Evolutionary conservation across 352 stramenopile species (phyloP).

Genomic region (Pythium brassicae): DNA sequence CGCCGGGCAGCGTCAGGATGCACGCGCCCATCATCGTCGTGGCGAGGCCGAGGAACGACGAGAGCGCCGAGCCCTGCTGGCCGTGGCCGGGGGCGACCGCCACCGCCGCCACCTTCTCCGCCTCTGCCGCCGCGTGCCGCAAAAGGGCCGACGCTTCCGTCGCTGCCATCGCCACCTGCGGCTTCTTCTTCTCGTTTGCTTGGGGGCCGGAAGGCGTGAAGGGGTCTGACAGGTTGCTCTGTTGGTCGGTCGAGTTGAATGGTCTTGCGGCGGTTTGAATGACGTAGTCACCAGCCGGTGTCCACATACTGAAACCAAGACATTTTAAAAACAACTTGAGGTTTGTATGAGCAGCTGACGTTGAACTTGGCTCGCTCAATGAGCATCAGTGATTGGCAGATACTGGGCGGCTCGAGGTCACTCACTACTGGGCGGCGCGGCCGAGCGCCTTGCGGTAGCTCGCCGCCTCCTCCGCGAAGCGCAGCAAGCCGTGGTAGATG

Average conservation of each 20-base stretch:
- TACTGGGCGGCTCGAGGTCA: too few relatives aligned
- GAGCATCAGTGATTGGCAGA: too few relatives aligned
- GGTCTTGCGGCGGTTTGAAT: too few relatives aligned
- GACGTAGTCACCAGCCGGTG: too few relatives aligned
- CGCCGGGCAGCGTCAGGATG: conserved; percentile 69
- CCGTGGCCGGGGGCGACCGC: conserved; percentile 18
- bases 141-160: conserved; percentile 31
- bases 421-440: too few relatives aligned
- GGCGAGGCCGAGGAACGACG: conserved; percentile 71
- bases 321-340: too few relatives aligned
- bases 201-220: too few relatives aligned
- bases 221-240: too few relatives aligned
- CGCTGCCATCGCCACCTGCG: conserved; percentile 12
- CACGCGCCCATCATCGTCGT: conserved; percentile 84
- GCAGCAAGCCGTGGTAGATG: conserved; percentile 50
- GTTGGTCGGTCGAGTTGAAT: too few relatives aligned
- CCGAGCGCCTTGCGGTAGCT: conserved; percentile 21
- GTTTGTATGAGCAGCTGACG: too few relatives aligned
- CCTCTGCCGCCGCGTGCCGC: conserved; percentile 20
- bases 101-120: conserved; percentile 1
- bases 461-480: conserved; percentile 50
- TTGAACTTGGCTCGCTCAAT: too few relatives aligned
- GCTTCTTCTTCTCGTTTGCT: background rate
- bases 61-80: conserved; percentile 57
- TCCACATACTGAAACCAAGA: too few relatives aligned